Percentiles rank a stretch among this genome's conserved stretches.
Conservation (phyloP, 1,284 basidiomycete genomes). For the Cryptococcus amylolentus region DNA sequence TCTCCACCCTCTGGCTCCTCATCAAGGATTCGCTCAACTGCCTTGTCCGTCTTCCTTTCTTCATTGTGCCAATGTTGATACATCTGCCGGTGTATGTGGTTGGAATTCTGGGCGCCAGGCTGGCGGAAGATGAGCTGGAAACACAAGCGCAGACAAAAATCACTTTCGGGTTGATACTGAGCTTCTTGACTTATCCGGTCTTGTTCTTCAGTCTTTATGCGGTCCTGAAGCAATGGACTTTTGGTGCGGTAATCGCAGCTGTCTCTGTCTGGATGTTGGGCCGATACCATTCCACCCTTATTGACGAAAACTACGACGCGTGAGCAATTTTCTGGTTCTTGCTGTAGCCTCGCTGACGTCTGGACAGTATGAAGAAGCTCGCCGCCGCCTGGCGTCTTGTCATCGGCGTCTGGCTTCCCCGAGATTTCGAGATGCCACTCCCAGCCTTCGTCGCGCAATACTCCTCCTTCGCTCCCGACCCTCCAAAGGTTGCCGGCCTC, state of each 20-base stretch:
- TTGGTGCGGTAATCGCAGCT: constrained; percentile 55
- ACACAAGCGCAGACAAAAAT: constrained; percentile 91
- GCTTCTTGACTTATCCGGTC: constrained; percentile 72
- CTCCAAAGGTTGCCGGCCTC: constrained; percentile 37
- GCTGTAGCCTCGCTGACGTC: not conserved
- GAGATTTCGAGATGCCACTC: constrained; percentile 72
- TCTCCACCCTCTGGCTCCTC: constrained; percentile 72
- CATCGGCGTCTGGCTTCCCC: constrained; percentile 83
- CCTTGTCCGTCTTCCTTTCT: constrained; percentile 75
- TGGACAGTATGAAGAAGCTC: constrained; percentile 61
- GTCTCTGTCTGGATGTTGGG: constrained; percentile 65
- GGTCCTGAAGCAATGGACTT: constrained; percentile 64
- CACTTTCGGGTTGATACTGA: constrained; percentile 71
- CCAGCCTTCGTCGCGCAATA: constrained; percentile 58
- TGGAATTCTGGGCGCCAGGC: constrained; percentile 65
- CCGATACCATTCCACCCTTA: constrained; percentile 61
- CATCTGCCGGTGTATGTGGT: constrained; percentile 80
- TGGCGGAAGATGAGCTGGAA: constrained; percentile 77
- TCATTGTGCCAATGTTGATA: constrained; percentile 73
- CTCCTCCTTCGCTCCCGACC: constrained; percentile 36
- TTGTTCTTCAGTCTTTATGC: constrained; percentile 79
- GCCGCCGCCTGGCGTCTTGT: constrained; percentile 84
- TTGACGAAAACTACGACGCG: constrained; percentile 72
- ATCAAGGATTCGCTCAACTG: constrained; percentile 69
- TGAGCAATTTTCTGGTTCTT: constrained; percentile 48